Conservation (phyloP, 116 monocot species). For the Phalaenopsis hybrid region DNA sequence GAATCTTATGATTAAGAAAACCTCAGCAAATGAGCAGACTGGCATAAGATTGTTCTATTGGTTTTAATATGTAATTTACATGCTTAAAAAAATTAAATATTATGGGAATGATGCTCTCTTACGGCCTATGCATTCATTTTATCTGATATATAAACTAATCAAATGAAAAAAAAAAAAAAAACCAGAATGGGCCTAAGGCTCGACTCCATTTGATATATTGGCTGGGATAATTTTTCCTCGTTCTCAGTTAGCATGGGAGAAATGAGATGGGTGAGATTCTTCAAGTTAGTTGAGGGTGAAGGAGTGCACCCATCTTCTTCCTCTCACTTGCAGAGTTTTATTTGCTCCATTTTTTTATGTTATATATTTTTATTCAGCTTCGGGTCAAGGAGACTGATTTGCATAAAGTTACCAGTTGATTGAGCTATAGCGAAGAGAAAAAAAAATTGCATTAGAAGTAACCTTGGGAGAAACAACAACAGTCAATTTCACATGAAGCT, state of each 20-base stretch:
- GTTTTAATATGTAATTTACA: neutral
- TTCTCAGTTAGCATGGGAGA: neutral
- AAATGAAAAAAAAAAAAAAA: neutral
- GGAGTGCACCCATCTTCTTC: no score
- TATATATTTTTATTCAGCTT: no score
- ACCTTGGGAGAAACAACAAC: neutral
- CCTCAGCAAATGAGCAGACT: no score
- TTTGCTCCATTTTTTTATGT: no score
- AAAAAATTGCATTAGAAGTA: neutral
- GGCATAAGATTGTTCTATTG: no score
- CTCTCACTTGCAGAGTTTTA: no score
- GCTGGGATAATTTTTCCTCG: neutral
- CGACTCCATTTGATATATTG: neutral
- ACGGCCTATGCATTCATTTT: neutral
- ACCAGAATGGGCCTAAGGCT: neutral
- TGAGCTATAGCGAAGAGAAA: neutral
- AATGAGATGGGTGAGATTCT: neutral
- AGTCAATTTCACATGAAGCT: neutral
- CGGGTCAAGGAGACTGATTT: no score
- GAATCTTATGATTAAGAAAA: no score
- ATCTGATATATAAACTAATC: neutral
- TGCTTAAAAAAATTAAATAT: neutral
- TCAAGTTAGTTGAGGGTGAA: no score
- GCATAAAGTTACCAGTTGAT: neutral
- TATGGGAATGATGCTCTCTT: neutral